Evolutionary conservation across 169 alveolate species (phyloP), one percentile per base, ranked within the genome.

Genomic region (Cryptosporidium sp.): DNA sequence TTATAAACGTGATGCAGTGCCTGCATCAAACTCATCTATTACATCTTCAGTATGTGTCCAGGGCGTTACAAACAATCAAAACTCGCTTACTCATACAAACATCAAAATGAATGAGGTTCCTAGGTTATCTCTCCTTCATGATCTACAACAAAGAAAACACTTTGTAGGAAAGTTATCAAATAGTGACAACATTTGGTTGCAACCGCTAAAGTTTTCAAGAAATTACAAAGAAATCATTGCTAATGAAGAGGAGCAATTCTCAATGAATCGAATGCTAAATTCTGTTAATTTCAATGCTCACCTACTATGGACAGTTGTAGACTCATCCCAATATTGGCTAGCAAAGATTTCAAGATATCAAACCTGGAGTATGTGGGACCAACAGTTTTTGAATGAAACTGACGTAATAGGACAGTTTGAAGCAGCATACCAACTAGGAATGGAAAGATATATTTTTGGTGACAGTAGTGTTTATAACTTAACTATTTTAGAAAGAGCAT

Each of bases 351-450:
- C 48, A 51, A 69, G 89, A n/a, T 80, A 37, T 65, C 89, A 80
- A 43, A 80, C 89, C 10, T 80, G 89, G 89, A 80, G 89, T 62
- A 80, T 80, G 89, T 80, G 89, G 89, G 89, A 80, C 37, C 89
- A 80, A 52, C 89, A 80, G 29, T 67, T 80, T 41, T 37, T 80
- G 50, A 80, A 80, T 59, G 89, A 80, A 80, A 80, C 74, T 14
- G 59, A 50, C 8, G 80, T 80, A 8, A 52, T 80, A 14, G 89
- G 80, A 6, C 89, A 80, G 39, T 29, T 39, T 8, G 89, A 80
- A 21, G 89, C 89, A 43, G 89, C 89, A 26, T 21, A 41, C 23
- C 73, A 80, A 21, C 69, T 80, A 1, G 89, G 89, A 8, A 59
- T 59, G 65, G 89, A 80, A 43, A 59, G 74, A 26, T 73, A 73